phyloP scores from a whole-genome alignment of 257 asterid genomes.

The Thymus mandschuricus region DNA sequence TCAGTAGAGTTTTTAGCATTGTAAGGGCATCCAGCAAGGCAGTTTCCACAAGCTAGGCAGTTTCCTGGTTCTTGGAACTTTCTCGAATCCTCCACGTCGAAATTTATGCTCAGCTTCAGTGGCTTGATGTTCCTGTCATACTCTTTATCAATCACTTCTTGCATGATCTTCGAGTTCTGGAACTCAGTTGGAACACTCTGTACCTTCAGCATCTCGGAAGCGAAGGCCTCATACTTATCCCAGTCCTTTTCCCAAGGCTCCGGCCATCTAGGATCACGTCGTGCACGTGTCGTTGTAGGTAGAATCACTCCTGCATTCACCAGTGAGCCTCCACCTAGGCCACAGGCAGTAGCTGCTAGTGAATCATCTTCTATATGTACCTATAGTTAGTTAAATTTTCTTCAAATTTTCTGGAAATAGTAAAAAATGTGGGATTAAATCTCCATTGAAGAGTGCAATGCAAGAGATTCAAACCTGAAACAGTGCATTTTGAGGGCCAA shows the following conservation, averaged over 20 bases:
- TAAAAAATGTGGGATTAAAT: background rate
- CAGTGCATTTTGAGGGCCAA: slow-evolving; percentile 54
- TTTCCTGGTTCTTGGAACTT: slow-evolving; percentile 28
- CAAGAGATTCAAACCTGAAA: slow-evolving; percentile 42
- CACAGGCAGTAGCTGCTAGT: slow-evolving; percentile 52
- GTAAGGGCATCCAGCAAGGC: slow-evolving; percentile 66
- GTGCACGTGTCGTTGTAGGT: slow-evolving; percentile 44
- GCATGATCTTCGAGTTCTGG: slow-evolving; percentile 46
- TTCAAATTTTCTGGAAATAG: background rate
- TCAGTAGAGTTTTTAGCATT: slow-evolving; percentile 58
- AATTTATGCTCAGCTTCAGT: slow-evolving; percentile 45
- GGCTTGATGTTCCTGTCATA: slow-evolving; percentile 27
- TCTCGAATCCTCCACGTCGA: slow-evolving; percentile 36
- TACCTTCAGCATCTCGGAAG: slow-evolving; percentile 48
- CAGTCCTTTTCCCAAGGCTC: slow-evolving; percentile 60
- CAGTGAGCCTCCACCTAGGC: slow-evolving; percentile 69
- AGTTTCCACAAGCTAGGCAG: slow-evolving; percentile 68
- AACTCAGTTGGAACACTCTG: slow-evolving; percentile 49
- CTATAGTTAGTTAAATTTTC: slow-evolving; percentile 20
- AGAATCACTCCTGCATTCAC: slow-evolving; percentile 60
- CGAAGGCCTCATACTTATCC: slow-evolving; percentile 48
- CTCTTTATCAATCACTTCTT: slow-evolving; percentile 33
- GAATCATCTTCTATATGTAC: slow-evolving; percentile 47
- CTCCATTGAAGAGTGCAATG: background rate
- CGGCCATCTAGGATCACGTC: slow-evolving; percentile 56